These are phyloP conservation scores for Nematocida major DNA, from an alignment of 371 early-diverging fungal species.

Conservation along the genomic window DNA sequence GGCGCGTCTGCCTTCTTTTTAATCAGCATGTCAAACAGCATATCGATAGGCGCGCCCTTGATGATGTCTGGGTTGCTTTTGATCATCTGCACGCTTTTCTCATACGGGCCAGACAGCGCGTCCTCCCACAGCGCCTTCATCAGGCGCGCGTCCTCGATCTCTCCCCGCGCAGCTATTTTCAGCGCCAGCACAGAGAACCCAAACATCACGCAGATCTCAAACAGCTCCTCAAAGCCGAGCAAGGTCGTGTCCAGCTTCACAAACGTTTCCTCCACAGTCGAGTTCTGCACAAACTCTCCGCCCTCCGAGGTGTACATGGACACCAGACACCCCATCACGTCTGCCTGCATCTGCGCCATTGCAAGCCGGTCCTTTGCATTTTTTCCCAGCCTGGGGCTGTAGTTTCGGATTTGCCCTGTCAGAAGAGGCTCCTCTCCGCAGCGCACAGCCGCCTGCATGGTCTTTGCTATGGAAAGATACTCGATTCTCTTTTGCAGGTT, in stretches of 20 bases:
- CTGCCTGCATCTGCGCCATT: conserved; percentile 47
- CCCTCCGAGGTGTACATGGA: background rate
- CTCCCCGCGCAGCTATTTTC: conserved; percentile 13
- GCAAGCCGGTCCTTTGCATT: conserved; percentile 26
- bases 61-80: conserved; percentile 21
- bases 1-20: conserved; percentile 14
- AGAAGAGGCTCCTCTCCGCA: background rate
- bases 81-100: background rate
- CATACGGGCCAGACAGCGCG: conserved; percentile 33
- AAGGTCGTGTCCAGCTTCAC: conserved; percentile 27
- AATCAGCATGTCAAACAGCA: conserved; percentile 28
- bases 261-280: conserved; percentile 11
- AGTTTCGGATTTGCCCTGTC: conserved; percentile 26
- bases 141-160: conserved; percentile 14
- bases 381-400: background rate
- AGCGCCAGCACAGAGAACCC: conserved; percentile 49
- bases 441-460: conserved; percentile 30
- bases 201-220: conserved; percentile 45
- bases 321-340: conserved; percentile 20
- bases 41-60: background rate
- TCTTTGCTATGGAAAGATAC: conserved; percentile 41
- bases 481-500: conserved; percentile 38
- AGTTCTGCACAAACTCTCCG: background rate
- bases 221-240: conserved; percentile 50
- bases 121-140: conserved; percentile 35